Percentiles rank a stretch among this genome's conserved stretches.
phyloP scores from a whole-genome alignment of 306 rosid genomes.

The Lathyrus tuberosus region DNA sequence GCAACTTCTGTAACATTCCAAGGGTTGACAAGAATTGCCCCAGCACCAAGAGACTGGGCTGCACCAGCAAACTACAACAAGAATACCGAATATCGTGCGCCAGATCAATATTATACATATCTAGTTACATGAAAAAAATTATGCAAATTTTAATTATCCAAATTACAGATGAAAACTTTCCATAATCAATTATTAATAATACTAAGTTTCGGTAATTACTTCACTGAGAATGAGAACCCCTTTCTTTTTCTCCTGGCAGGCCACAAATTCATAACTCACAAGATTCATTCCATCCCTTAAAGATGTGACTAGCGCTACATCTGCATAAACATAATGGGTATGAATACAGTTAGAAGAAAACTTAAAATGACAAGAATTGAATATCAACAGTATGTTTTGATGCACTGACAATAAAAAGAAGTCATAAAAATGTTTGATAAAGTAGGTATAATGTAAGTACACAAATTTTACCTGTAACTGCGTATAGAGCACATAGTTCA shows the following conservation, averaged over 20 bases:
- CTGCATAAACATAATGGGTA: slow-evolving; percentile 48
- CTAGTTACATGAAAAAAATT: background rate
- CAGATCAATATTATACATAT: slow-evolving; percentile 36
- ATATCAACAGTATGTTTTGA: slow-evolving; percentile 19
- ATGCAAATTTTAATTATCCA: background rate
- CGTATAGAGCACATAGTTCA: slow-evolving; percentile 92
- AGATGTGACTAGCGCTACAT: slow-evolving; percentile 94
- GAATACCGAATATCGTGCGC: slow-evolving; percentile 18
- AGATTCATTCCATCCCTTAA: slow-evolving; percentile 99
- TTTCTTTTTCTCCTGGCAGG: slow-evolving; percentile 89
- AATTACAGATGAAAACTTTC: no score
- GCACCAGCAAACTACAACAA: slow-evolving; percentile 95
- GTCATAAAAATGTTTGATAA: slow-evolving; percentile 11
- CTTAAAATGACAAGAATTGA: slow-evolving; percentile 2
- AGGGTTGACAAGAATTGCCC: slow-evolving; percentile 92
- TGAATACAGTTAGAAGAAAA: slow-evolving; percentile 30
- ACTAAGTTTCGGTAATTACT: slow-evolving; percentile 53
- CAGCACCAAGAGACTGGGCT: slow-evolving; percentile 97
- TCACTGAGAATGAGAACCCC: slow-evolving; percentile 97
- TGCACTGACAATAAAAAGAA: slow-evolving; percentile 2
- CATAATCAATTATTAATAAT: background rate
- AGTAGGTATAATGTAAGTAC: background rate
- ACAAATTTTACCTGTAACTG: slow-evolving; percentile 81
- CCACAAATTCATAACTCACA: slow-evolving; percentile 95
- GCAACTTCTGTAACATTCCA: slow-evolving; percentile 96